Base-by-base conservation (phyloP, 1,284 basidiomycete species). In the Boletus hoseneyae region DNA sequence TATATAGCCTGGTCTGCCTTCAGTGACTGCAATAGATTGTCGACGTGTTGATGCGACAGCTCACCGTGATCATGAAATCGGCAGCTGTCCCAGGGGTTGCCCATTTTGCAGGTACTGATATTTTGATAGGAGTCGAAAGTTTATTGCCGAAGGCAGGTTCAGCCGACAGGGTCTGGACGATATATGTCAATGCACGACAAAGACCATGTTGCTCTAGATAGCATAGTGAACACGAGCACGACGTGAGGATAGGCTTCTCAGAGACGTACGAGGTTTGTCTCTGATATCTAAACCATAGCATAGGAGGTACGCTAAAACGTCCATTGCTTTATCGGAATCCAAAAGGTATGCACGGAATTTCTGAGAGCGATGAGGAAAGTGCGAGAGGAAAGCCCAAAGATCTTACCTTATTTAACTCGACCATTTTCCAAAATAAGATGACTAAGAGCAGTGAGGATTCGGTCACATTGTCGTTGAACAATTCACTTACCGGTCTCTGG, bases 91-190 rank as follows among this genome's bases (percentile, higher is more conserved):
- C 90, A 34, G 78, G 71, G 3, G 80, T 77, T 32, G 77, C 77
- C 82, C 84, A 93, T 65, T 90, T 93, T 16, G 83, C 72, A 9
- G 87, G 87, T 34, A 93, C 67, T 27, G 82, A 73, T 6, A 80
- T 73, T 56, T 78, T 83, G 41, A 90, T 69, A 3, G 84, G 79
- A 15, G 73, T 79, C 32, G 78, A 76, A 32, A 96, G 70, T 48
- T 82, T 82, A 6, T 67, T 59, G 3, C 87, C 90, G 61, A 97
- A 95, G 0, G 78, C 73, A 27, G 77, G 76, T 59, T 97, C 91
- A 0, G 93, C 85, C 4, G 93, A 94, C 16, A 98, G 70, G 5
- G 91, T 88, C 64, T 99, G 96, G 5, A 98, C 73, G 52, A 97
- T 87, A 69, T 97, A 97, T 3, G 92, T 91, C 29, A 96, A 75